phyloP scores from a whole-genome alignment of 805 yeast genomes.

The Zygotorulaspora florentina region DNA sequence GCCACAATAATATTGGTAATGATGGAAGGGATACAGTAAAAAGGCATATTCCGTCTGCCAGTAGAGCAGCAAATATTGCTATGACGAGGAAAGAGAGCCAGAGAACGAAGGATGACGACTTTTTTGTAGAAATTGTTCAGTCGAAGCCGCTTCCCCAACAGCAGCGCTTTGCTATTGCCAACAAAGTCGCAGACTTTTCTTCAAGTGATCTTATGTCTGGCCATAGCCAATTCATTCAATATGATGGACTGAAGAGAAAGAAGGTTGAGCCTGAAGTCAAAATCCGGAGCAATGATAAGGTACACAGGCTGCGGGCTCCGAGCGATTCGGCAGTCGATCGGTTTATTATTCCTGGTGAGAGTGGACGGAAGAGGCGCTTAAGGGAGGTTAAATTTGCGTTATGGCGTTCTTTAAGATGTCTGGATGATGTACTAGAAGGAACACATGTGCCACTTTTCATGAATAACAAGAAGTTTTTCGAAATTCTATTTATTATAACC shows the following conservation, averaged over 20 bases:
- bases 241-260: too few relatives aligned
- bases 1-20: background rate
- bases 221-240: too few relatives aligned
- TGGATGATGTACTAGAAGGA: slow-evolving; percentile 3
- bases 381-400: background rate
- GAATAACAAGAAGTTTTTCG: slow-evolving; percentile 2
- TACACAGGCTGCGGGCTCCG: background rate
- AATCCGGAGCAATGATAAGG: too few relatives aligned
- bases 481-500: slow-evolving; percentile 1
- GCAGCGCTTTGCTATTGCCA: too few relatives aligned
- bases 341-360: background rate
- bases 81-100: background rate
- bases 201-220: background rate
- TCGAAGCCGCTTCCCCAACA: background rate
- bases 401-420: background rate
- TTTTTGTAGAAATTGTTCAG: slow-evolving; percentile 3
- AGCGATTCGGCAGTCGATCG: too few relatives aligned
- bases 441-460: slow-evolving; percentile 2
- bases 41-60: too few relatives aligned
- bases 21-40: too few relatives aligned
- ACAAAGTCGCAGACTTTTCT: background rate
- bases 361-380: background rate
- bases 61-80: too few relatives aligned
- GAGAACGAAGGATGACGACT: background rate
- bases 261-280: too few relatives aligned